Percentiles rank a stretch among this genome's conserved stretches.
Evolutionary conservation across 495 filamentous ascomycete genomes (phyloP).

Genomic region (Aspergillus bertholletiae): DNA sequence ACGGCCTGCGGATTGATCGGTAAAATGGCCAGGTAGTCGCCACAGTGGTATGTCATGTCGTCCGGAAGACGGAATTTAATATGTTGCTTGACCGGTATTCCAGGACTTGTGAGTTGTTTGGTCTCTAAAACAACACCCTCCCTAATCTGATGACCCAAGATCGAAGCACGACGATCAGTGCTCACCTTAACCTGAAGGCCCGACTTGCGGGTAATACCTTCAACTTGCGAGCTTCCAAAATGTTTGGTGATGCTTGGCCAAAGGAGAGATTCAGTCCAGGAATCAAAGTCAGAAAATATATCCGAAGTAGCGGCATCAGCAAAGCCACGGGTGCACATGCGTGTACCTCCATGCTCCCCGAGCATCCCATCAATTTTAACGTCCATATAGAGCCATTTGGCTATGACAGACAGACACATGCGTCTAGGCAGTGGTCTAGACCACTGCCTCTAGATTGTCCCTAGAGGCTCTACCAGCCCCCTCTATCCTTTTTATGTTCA

Average conservation of each 20-base stretch:
- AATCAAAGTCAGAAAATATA: constrained; percentile 69
- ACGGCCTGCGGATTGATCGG: constrained; percentile 48
- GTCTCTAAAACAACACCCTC: constrained; percentile 57
- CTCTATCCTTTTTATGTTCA: no score
- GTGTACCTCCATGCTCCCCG: constrained; percentile 47
- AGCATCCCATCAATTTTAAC: no score
- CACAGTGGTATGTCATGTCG: constrained; percentile 63
- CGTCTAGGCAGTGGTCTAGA: no score
- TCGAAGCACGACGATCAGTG: constrained; percentile 54
- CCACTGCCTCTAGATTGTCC: no score
- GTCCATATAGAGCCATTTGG: no score
- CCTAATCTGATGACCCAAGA: constrained; percentile 64
- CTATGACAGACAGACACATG: no score
- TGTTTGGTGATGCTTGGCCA: constrained; percentile 49
- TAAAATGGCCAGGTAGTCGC: constrained; percentile 74
- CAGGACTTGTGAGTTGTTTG: constrained; percentile 49
- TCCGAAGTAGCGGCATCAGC: constrained; percentile 61
- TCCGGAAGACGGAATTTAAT: constrained; percentile 62
- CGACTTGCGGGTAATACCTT: constrained; percentile 22
- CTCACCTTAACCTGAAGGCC: constrained; percentile 54
- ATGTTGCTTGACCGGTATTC: constrained; percentile 58
- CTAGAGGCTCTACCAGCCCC: no score
- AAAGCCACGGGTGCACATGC: constrained; percentile 53
- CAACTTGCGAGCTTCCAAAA: no score
- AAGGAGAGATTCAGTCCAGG: constrained; percentile 61